Conservation (phyloP, 2,329 filamentous ascomycete species). For the Chaetomium strumarium region DNA sequence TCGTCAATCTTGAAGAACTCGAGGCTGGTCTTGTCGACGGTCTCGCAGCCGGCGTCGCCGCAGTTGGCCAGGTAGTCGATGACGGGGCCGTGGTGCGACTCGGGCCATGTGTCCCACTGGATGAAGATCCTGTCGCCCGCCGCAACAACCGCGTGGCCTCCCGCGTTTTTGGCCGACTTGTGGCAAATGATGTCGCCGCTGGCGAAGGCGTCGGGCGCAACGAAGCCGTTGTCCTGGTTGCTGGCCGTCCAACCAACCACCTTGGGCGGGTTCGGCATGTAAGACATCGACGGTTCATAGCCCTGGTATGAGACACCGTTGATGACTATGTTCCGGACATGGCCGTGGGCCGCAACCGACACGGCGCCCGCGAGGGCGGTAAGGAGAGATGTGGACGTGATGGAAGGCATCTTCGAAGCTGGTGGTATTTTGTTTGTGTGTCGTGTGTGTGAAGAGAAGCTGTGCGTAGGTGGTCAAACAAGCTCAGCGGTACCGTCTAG, state of each 20-base stretch:
- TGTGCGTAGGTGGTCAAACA: conserved; percentile 5
- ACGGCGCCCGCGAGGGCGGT: conserved; percentile 20
- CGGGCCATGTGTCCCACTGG: conserved; percentile 40
- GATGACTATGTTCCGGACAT: conserved; percentile 38
- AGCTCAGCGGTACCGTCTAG: conserved; percentile 19
- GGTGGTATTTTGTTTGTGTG: no score
- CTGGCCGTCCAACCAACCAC: conserved; percentile 38
- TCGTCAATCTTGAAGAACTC: conserved; percentile 57
- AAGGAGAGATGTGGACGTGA: conserved; percentile 20
- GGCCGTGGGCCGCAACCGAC: conserved; percentile 34
- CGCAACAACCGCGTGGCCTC: conserved; percentile 33
- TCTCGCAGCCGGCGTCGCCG: conserved; percentile 47
- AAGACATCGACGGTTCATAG: conserved; percentile 36
- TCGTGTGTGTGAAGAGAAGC: conserved; percentile 1
- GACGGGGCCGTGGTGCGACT: conserved; percentile 47
- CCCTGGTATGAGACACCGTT: conserved; percentile 38
- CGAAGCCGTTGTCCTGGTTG: conserved; percentile 47
- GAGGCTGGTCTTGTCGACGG: conserved; percentile 47
- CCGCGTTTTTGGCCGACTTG: conserved; percentile 34
- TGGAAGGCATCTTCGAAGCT: conserved; percentile 22
- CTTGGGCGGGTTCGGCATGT: conserved; percentile 33
- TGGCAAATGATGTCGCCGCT: conserved; percentile 43
- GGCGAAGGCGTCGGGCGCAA: conserved; percentile 36
- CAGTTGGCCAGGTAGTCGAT: conserved; percentile 59
- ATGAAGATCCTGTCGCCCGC: conserved; percentile 38